Percentiles rank a stretch among this genome's conserved stretches.
Conservation (phyloP, 176 grass and related monocot species). For the Hordeum vulgare region DNA sequence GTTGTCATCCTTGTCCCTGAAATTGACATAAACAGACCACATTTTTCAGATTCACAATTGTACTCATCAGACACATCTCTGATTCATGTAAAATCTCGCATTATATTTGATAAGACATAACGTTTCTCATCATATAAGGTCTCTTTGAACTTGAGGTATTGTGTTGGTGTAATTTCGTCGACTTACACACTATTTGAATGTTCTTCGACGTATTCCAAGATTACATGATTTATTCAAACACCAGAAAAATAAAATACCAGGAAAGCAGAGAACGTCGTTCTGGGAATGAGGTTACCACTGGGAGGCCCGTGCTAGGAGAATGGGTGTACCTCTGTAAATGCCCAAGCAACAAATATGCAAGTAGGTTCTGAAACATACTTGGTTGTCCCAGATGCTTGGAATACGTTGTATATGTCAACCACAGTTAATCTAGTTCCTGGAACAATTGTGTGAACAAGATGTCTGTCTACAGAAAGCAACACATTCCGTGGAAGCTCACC, state of each 20-base stretch:
- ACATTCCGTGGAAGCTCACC: slow-evolving; percentile 94
- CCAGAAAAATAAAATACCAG: no score
- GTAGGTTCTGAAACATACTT: slow-evolving; percentile 40
- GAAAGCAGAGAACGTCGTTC: no score
- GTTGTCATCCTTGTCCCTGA: slow-evolving; percentile 80
- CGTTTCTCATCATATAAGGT: no score
- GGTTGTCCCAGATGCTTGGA: slow-evolving; percentile 64
- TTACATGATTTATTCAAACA: slow-evolving; percentile 70
- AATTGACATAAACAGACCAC: background rate
- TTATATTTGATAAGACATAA: slow-evolving; percentile 12
- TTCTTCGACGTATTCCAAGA: slow-evolving; percentile 85
- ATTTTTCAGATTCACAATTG: background rate
- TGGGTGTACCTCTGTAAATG: no score
- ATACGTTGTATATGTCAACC: slow-evolving; percentile 88
- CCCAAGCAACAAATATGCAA: no score
- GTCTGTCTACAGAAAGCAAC: slow-evolving; percentile 85
- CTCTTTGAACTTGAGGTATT: no score
- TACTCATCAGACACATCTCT: background rate
- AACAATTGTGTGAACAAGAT: slow-evolving; percentile 94
- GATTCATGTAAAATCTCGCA: background rate
- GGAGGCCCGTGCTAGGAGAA: no score
- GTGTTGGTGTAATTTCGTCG: slow-evolving; percentile 57
- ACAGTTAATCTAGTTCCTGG: slow-evolving; percentile 91
- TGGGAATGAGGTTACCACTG: no score
- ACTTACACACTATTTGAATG: slow-evolving; percentile 65